phyloP scores from a whole-genome alignment of 2,329 filamentous ascomycete species.

The Setomelanomma holmii region DNA sequence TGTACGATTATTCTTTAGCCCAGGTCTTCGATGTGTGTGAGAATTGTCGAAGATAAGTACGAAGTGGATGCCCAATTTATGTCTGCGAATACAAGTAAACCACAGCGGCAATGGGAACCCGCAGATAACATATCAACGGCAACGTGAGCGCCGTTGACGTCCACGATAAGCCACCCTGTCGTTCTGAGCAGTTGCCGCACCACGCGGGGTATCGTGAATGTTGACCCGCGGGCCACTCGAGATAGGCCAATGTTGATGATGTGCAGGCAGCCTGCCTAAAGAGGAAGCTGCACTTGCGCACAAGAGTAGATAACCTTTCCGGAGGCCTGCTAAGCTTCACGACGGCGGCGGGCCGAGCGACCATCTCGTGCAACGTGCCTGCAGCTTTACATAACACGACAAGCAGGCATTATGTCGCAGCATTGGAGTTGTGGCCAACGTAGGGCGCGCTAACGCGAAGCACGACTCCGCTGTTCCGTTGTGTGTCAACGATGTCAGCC shows the following conservation, averaged over 20 bases:
- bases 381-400: not conserved
- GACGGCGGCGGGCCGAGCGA: not conserved
- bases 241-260: constrained; percentile 22
- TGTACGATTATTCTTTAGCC: too few relatives aligned
- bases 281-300: constrained; percentile 22
- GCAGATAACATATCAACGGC: constrained; percentile 12
- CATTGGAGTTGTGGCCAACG: too few relatives aligned
- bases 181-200: constrained; percentile 14
- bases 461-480: too few relatives aligned
- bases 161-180: constrained; percentile 25
- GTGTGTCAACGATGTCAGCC: constrained; percentile 14
- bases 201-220: constrained; percentile 16
- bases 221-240: constrained; percentile 15
- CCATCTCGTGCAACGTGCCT: not conserved
- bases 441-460: too few relatives aligned
- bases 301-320: not conserved
- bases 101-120: not conserved
- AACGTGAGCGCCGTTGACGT: constrained; percentile 16
- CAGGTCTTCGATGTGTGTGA: too few relatives aligned
- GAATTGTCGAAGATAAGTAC: too few relatives aligned
- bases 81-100: too few relatives aligned
- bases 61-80: too few relatives aligned
- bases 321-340: constrained; percentile 1
- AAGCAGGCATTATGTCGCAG: too few relatives aligned
- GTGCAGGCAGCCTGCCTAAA: constrained; percentile 20